A percentile compares a stretch with the other conserved stretches of the same genome.
These are phyloP conservation scores for Tetracladium setigerum DNA, from an alignment of 495 filamentous ascomycete species.

Conservation along the genomic window DNA sequence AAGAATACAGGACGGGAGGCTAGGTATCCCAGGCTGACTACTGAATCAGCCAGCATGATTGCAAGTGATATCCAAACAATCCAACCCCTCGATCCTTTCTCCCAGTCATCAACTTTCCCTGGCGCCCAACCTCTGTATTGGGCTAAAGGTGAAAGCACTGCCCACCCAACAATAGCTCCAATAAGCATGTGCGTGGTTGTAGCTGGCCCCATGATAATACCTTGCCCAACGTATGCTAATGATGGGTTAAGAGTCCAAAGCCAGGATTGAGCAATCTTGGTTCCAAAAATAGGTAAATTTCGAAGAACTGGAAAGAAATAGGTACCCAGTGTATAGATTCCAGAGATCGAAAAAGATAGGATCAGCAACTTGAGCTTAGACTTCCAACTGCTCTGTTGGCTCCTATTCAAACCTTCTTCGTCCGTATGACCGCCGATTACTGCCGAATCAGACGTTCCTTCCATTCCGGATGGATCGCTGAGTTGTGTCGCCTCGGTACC, in stretches of 20 bases:
- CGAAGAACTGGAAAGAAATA: constrained; percentile 87
- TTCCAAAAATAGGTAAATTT: constrained; percentile 77
- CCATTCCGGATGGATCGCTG: not conserved
- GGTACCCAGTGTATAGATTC: constrained; percentile 67
- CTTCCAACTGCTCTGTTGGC: constrained; percentile 32
- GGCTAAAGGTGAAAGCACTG: constrained; percentile 78
- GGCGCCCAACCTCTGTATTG: constrained; percentile 85
- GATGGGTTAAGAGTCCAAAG: constrained; percentile 95
- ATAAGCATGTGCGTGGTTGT: constrained; percentile 95
- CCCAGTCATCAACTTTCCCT: constrained; percentile 80
- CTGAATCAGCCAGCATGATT: constrained; percentile 92
- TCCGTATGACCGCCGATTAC: constrained; percentile 2
- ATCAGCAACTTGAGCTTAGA: constrained; percentile 44
- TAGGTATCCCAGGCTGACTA: constrained; percentile 81
- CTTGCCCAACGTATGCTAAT: constrained; percentile 85
- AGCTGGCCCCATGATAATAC: constrained; percentile 83
- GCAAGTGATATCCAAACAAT: constrained; percentile 93
- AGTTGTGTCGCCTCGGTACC: constrained; percentile 7
- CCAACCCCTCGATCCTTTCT: constrained; percentile 89
- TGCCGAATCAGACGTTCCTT: not conserved
- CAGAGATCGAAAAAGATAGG: constrained; percentile 43
- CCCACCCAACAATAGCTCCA: constrained; percentile 88
- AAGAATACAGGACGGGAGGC: constrained; percentile 52
- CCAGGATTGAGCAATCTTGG: constrained; percentile 68
- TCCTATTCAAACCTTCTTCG: constrained; percentile 14